Evolutionary conservation across 345 rosid genomes (phyloP).

Genomic region (Eucalyptus leucophloia): DNA sequence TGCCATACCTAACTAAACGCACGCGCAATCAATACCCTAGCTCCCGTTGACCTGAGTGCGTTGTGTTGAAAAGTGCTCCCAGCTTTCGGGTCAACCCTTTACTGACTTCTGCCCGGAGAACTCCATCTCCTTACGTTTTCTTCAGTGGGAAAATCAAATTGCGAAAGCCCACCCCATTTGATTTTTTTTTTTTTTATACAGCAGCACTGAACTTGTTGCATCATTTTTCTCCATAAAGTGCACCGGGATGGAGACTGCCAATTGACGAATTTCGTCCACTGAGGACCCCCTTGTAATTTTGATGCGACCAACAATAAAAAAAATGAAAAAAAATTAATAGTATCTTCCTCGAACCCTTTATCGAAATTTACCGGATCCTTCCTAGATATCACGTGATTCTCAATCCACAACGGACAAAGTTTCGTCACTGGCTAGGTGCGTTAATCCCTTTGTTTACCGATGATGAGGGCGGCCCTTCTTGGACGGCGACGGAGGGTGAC

Average conservation of each 20-base stretch:
- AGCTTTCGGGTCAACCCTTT: neutral
- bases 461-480: neutral
- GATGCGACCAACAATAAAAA: neutral
- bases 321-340: no score
- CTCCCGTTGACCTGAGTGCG: neutral
- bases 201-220: neutral
- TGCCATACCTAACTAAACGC: neutral
- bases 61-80: neutral
- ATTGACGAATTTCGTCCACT: neutral
- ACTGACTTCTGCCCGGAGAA: neutral
- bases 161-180: neutral
- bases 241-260: neutral
- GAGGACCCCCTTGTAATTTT: neutral
- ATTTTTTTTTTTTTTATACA: neutral
- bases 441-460: neutral
- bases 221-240: neutral
- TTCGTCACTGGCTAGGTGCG: neutral
- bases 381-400: neutral
- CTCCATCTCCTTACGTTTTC: neutral
- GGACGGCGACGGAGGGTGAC: neutral
- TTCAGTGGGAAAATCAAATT: neutral
- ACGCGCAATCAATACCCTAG: neutral
- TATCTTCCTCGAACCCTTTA: neutral
- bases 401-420: neutral
- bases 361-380: neutral